phyloP scores from a whole-genome alignment of 768 basidiomycete species.

The Xerocomellus dryophilus region DNA sequence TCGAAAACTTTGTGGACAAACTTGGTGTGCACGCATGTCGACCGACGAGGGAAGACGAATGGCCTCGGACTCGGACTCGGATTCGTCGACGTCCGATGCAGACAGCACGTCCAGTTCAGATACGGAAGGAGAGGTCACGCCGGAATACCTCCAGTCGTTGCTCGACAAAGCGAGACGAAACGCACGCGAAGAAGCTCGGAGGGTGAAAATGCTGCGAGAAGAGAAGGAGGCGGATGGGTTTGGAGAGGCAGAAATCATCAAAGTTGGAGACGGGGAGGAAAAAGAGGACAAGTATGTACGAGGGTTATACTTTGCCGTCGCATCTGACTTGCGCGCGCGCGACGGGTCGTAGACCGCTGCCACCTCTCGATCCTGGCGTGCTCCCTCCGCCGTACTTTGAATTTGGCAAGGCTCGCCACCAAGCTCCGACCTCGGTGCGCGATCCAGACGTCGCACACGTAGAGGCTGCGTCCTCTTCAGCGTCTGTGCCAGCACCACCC shows the following conservation, averaged over 20 bases:
- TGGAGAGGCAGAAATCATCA: conserved; percentile 57
- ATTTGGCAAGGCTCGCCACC: conserved; percentile 42
- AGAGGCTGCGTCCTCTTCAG: conserved; percentile 49
- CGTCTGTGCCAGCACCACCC: conserved; percentile 55
- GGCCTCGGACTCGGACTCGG: conserved; percentile 23
- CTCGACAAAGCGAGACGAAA: conserved; percentile 60
- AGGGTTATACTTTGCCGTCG: background rate
- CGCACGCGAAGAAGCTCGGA: conserved; percentile 35
- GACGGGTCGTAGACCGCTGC: conserved; percentile 47
- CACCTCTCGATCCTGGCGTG: conserved; percentile 60
- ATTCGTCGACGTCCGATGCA: conserved; percentile 35
- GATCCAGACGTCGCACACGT: conserved; percentile 62
- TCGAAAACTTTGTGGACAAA: background rate
- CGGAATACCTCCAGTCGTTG: conserved; percentile 59
- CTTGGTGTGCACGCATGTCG: conserved; percentile 5
- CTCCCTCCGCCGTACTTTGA: conserved; percentile 66
- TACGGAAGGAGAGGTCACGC: conserved; percentile 46
- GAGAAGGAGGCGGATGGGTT: conserved; percentile 23
- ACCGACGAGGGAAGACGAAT: conserved; percentile 6
- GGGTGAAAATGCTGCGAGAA: conserved; percentile 23
- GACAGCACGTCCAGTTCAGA: conserved; percentile 35
- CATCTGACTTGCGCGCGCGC: background rate
- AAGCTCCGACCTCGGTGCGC: conserved; percentile 45
- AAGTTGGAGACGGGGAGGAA: conserved; percentile 39
- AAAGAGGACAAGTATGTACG: conserved; percentile 32